These are phyloP conservation scores for Blastobotrys parvus DNA, from an alignment of 805 yeast species.

Conservation along the genomic window DNA sequence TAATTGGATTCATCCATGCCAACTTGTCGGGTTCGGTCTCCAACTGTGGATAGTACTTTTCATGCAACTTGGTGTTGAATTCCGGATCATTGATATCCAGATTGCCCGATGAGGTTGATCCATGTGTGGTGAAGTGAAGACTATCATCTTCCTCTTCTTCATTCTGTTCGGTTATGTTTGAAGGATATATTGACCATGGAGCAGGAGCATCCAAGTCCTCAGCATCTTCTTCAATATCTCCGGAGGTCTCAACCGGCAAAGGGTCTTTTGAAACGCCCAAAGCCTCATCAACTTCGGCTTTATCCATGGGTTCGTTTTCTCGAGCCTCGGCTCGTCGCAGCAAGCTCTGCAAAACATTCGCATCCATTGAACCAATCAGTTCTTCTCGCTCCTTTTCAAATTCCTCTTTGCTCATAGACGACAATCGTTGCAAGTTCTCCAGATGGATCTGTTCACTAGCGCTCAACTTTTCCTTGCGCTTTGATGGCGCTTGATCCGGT, in stretches of 20 bases:
- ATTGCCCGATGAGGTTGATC: conserved; percentile 18
- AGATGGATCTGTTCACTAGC: conserved; percentile 70
- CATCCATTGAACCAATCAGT: conserved; percentile 57
- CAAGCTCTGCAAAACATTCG: conserved; percentile 45
- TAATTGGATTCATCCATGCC: conserved; percentile 84
- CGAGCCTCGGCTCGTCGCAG: conserved; percentile 40
- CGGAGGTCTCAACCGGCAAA: background rate
- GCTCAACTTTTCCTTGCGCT: conserved; percentile 25
- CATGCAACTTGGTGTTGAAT: conserved; percentile 70
- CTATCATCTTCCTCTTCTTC: conserved; percentile 18
- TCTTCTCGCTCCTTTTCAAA: conserved; percentile 58
- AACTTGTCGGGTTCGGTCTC: conserved; percentile 74
- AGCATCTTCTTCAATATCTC: background rate
- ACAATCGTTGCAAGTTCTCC: conserved; percentile 59
- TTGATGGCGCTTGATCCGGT: background rate
- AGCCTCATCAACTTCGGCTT: conserved; percentile 9
- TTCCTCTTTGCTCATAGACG: conserved; percentile 58
- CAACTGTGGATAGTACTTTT: conserved; percentile 80
- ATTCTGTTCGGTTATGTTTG: background rate
- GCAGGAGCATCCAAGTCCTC: background rate
- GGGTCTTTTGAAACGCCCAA: background rate
- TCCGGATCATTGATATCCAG: conserved; percentile 69
- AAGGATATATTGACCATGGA: too few relatives aligned
- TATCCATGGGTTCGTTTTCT: conserved; percentile 11
- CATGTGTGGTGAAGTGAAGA: conserved; percentile 16